Base-by-base conservation (phyloP, 768 basidiomycete genomes). In the Auricularia sp. region DNA sequence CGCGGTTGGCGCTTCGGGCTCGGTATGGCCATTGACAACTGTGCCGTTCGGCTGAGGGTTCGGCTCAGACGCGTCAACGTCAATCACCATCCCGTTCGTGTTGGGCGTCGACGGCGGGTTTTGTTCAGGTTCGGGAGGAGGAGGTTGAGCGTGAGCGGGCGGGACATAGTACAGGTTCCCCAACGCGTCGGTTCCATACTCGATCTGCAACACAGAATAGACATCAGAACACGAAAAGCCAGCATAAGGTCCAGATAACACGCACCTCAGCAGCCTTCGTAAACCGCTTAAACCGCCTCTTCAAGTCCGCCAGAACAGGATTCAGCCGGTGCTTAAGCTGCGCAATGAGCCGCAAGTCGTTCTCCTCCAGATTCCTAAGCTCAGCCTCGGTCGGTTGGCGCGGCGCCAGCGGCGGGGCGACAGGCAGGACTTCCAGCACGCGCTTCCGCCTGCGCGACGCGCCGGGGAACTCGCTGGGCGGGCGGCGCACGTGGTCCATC, bases 271-370 rank as follows among this genome's bases (percentile, higher is more conserved):
- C 89, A 44, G 82, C 77, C 76, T 93, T 93, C 0, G 86, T 89
- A 72, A 97, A 95, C 69, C 89, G 81, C 80, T 94, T 93, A 73
- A 89, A 94, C 77, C 94, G 94, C 73, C 92, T 84, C 78, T 92
- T 94, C 69, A 99, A 78, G 73, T 98, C 94, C 2, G 83, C 83
- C 62, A 98, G 77, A 62, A 98, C 88, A 1, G 90, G 90, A 1
- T 91, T 90, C n/a, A 98, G 81, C n/a, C 92, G 84, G 71, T 88
- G 91, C 74, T 93, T 91, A 69, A 99, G 78, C 70, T 94, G 75
- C 56, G 93, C 91, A 62, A 92, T 80, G 34, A 87, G 79, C 67
- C 83, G 81, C 69, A 86, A 82, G 71, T 99, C 96, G 65, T 80
- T 90, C 74, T 94, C 92, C 66, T 85, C 84, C 72, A 96, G 93